Percentiles rank a stretch among this genome's conserved stretches.
Evolutionary conservation across 1,139 yeast genomes (phyloP).

Genomic region (Arxiozyma slooffiae): DNA sequence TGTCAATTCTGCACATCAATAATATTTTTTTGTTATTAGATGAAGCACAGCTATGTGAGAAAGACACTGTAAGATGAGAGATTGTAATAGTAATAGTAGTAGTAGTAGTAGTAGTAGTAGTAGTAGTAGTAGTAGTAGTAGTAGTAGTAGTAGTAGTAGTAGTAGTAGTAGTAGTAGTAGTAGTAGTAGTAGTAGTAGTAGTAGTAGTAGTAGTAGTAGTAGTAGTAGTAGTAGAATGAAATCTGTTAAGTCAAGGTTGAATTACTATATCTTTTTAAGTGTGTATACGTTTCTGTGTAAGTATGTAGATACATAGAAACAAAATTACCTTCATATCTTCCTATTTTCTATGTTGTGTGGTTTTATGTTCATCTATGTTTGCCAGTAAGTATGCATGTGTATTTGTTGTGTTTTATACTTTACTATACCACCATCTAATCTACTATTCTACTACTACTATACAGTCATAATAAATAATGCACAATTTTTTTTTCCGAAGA

Average conservation of each 20-base stretch:
- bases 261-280: neutral
- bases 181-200: neutral
- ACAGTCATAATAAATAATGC: no score
- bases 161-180: neutral
- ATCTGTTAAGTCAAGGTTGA: neutral
- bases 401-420: neutral
- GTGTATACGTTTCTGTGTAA: neutral
- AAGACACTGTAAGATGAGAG: no score
- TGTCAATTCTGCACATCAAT: neutral
- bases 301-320: neutral
- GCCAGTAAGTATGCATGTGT: no score
- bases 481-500: neutral
- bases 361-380: no score
- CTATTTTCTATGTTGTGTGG: no score
- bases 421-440: no score
- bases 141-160: neutral
- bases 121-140: neutral
- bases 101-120: neutral
- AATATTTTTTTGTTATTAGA: no score
- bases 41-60: neutral
- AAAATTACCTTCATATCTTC: neutral
- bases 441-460: no score
- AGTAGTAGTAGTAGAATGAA: neutral
- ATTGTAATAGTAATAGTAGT: no score
- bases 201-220: neutral